Percentiles rank a stretch among this genome's conserved stretches.
Evolutionary conservation across 1,139 yeast genomes (phyloP).

Genomic region (Saccharomyces hybrid): DNA sequence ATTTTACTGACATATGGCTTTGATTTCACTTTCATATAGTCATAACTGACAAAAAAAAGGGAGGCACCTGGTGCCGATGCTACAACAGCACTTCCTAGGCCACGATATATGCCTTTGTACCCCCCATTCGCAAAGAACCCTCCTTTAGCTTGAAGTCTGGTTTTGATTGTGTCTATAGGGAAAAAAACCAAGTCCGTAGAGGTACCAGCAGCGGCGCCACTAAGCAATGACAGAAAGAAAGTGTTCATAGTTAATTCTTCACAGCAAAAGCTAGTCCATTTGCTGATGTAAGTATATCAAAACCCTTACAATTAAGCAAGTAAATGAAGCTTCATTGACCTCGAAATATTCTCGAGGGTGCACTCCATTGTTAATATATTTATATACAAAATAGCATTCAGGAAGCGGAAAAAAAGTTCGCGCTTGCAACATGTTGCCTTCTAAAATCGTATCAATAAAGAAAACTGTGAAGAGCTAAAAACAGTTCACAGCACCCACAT

Average conservation of each 20-base stretch:
- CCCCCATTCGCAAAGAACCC: slow-evolving; percentile 93
- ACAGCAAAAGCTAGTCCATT: neutral
- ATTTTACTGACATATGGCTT: slow-evolving; percentile 36
- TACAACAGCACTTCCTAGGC: slow-evolving; percentile 85
- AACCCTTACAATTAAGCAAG: neutral
- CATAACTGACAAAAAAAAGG: slow-evolving; percentile 83
- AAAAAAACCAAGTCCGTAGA: slow-evolving; percentile 89
- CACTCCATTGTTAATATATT: neutral
- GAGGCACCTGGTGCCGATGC: slow-evolving; percentile 96
- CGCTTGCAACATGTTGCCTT: no score
- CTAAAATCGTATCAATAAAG: no score
- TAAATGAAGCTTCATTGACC: neutral
- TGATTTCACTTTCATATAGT: slow-evolving; percentile 54
- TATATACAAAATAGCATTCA: neutral
- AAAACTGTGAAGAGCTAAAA: no score
- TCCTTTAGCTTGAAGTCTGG: slow-evolving; percentile 89
- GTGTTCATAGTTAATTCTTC: neutral
- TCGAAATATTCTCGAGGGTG: neutral
- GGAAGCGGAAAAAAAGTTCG: neutral
- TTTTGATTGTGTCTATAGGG: slow-evolving; percentile 92
- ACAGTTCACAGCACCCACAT: no score
- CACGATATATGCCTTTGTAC: slow-evolving; percentile 81
- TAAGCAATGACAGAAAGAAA: slow-evolving; percentile 31
- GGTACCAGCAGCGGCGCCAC: slow-evolving; percentile 96
- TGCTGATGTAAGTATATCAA: neutral